Percentiles rank a stretch among this genome's conserved stretches.
Evolutionary conservation across 2,329 filamentous ascomycete genomes (phyloP).

Genomic region (Aspergillus carbonarius): DNA sequence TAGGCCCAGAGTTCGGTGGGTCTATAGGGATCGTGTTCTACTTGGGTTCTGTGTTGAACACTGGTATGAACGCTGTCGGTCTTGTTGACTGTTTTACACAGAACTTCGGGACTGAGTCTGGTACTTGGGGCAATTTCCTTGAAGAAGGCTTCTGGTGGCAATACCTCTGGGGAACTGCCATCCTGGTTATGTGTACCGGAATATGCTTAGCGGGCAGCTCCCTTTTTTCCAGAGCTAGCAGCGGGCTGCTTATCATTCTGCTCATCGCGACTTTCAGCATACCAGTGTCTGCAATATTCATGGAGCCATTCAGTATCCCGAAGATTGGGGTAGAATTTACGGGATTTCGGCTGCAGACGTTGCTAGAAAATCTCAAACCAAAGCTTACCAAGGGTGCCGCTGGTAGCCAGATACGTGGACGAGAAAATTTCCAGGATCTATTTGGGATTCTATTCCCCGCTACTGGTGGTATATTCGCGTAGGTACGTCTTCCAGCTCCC

Average conservation of each 20-base stretch:
- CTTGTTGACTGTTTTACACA: constrained; percentile 78
- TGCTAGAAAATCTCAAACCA: constrained; percentile 73
- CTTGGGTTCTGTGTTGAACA: constrained; percentile 84
- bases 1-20: constrained; percentile 85
- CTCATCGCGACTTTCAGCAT: constrained; percentile 76
- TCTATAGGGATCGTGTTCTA: constrained; percentile 88
- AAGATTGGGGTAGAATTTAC: constrained; percentile 71
- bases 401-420: constrained; percentile 61
- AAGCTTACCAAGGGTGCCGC: constrained; percentile 61
- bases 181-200: constrained; percentile 68
- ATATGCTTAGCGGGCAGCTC: constrained; percentile 78
- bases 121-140: constrained; percentile 60
- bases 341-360: constrained; percentile 68
- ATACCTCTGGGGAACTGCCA: constrained; percentile 72
- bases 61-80: constrained; percentile 82
- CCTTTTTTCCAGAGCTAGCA: constrained; percentile 77
- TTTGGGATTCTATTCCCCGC: constrained; percentile 85
- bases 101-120: constrained; percentile 63
- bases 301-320: constrained; percentile 65
- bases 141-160: constrained; percentile 72
- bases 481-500: constrained; percentile 28
- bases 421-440: constrained; percentile 73
- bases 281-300: constrained; percentile 70
- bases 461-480: constrained; percentile 61
- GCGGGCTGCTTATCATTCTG: constrained; percentile 69